Base-by-base conservation (phyloP, 2,329 filamentous ascomycete species). In the Calonectria honghensis region DNA sequence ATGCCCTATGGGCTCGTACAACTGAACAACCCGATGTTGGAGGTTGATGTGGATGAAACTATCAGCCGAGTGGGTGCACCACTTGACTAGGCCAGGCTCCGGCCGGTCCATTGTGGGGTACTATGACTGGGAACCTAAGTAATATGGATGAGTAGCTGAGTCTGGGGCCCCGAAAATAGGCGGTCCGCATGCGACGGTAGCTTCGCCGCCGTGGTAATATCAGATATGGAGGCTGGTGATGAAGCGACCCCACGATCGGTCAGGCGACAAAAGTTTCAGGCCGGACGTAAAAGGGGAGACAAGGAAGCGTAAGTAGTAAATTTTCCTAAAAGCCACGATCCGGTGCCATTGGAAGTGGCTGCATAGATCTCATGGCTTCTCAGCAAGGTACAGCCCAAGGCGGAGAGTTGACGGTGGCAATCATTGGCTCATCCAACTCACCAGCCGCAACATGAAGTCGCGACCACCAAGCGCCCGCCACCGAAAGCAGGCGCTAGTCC, bases 31-130 rank as follows among this genome's bases (percentile, higher is more conserved):
- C 52, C 91, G 89, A 75, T 92, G 90, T 77, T 92, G 91, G 63
- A 93, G 84, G 79, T 93, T 93, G 83, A 93, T 89, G 79, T 93
- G 91, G 69, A 93, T 87, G 78, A 94, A 93, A 69, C 89, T 91
- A 81, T 93, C 89, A 74, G 89, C 85, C 16, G 85, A 84, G 75
- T 91, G 91, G 65, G 92, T 90, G 29, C 91, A 93, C 92, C 92
- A 94, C 81, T 92, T 91, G 80, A 93, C 89, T 72, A 94, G 88
- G 32, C 92, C 92, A 14, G 90, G 89, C 78, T 92, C 91, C 2
- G 90, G 90, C 61, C 91, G 89, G 78, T 92, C 90, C 89, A 92
- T 90, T 70, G 78, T 84, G 57, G 79, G 39, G 59, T 54, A 65
- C 18, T 57, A 27, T 72, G 61, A 68, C 32, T 67, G 51, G 69